Evolutionary conservation across 2,329 filamentous ascomycete genomes (phyloP).

Genomic region (Aspergillus persii): DNA sequence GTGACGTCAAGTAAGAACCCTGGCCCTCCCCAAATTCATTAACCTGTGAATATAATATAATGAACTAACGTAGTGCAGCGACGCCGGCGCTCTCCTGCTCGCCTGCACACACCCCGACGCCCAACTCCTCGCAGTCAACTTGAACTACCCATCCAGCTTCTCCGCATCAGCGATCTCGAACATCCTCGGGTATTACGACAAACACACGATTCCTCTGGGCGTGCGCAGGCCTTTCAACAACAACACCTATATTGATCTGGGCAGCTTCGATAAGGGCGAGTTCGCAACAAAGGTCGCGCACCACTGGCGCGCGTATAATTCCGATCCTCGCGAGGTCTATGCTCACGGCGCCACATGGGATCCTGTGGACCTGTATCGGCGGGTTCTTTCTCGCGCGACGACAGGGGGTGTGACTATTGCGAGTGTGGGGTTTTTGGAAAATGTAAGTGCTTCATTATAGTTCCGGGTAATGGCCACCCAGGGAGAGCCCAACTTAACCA

Average conservation of each 20-base stretch:
- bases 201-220: not conserved
- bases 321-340: no score
- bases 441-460: not conserved
- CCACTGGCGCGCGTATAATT: no score
- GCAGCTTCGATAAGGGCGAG: no score
- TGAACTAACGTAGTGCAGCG: not conserved
- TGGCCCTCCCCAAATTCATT: no score
- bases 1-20: slow-evolving; percentile 4
- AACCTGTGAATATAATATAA: not conserved
- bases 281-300: no score
- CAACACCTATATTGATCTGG: slow-evolving; percentile 5
- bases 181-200: slow-evolving; percentile 5
- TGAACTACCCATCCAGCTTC: slow-evolving; percentile 8
- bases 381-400: not conserved
- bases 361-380: slow-evolving; percentile 3
- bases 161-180: slow-evolving; percentile 3
- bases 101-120: not conserved
- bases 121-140: not conserved
- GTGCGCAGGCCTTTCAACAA: not conserved
- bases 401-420: slow-evolving; percentile 4
- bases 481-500: no score
- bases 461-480: no score
- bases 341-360: not conserved
- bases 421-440: slow-evolving; percentile 10
- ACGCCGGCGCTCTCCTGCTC: slow-evolving; percentile 4